phyloP scores from a whole-genome alignment of 2,329 filamentous ascomycete species.

The Trichoderma harzianum region DNA sequence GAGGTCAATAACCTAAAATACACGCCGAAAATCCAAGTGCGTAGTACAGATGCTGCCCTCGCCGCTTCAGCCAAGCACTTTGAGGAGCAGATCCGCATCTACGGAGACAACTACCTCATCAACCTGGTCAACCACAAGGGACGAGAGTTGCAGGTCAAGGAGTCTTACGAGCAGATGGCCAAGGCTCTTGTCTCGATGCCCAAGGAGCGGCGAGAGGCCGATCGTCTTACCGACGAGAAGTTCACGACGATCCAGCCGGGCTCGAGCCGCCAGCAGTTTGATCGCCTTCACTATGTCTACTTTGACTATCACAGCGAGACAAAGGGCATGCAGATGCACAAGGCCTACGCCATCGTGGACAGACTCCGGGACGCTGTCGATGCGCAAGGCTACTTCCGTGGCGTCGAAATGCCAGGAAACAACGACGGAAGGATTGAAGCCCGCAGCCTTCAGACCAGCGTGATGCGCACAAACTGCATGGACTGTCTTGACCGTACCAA shows the following conservation, averaged over 20 bases:
- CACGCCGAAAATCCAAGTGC: conserved; percentile 83
- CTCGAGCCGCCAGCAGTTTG: conserved; percentile 60
- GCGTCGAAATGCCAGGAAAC: conserved; percentile 76
- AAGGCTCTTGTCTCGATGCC: conserved; percentile 69
- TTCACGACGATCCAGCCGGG: conserved; percentile 72
- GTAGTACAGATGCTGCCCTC: conserved; percentile 75
- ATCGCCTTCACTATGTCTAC: conserved; percentile 91
- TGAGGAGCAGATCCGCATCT: conserved; percentile 85
- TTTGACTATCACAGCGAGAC: conserved; percentile 99
- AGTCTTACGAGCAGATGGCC: conserved; percentile 89
- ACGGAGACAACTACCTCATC: conserved; percentile 95
- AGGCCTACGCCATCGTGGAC: conserved; percentile 81
- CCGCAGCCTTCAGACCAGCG: conserved; percentile 76
- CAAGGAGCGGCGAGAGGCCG: conserved; percentile 61
- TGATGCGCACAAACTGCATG: conserved; percentile 98
- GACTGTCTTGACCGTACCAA: conserved; percentile 98
- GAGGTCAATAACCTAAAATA: conserved; percentile 94
- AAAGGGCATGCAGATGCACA: conserved; percentile 90
- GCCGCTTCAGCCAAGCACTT: conserved; percentile 83
- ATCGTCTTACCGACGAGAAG: conserved; percentile 70
- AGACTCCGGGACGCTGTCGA: conserved; percentile 72
- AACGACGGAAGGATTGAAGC: conserved; percentile 71
- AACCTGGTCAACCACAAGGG: conserved; percentile 97
- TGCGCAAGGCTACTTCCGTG: conserved; percentile 87
- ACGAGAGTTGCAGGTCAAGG: conserved; percentile 83